Base-by-base conservation (phyloP, 2,329 filamentous ascomycete species). In the Aureobasidium vineae region DNA sequence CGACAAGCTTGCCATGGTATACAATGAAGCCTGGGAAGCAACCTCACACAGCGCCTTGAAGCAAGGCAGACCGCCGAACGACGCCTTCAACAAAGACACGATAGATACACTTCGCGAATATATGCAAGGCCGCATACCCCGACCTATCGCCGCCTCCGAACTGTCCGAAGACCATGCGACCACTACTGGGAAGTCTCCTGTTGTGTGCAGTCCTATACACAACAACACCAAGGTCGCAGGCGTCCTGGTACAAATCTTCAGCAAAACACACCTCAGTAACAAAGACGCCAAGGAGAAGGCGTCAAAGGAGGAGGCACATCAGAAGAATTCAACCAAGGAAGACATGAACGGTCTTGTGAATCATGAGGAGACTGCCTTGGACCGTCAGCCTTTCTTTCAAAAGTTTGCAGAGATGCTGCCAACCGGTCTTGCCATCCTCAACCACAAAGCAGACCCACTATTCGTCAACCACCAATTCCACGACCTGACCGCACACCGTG, bases 391-490 rank as follows among this genome's bases (percentile, higher is more conserved):
- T 5, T 77, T 81, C 50, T 81, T 81, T 63, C 76, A 77, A 31
- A 71, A 76, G 13, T 81, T 81, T 50, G 79, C 79, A 5, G 79
- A 81, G 63, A 74, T 82, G 69, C 70, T 82, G 0, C 80, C 80
- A 3, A 79, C 78, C 26, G 80, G 80, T 1, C 72, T 82, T 13
- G 80, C 79, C 2, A 81, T 82, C 40, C 73, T 82, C 6, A 78
- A 81, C 67, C 76, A 76, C 54, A 74, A 78, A 21, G 79, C 79
- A 1, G 77, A 79, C 43, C 78, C 79, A 10, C 72, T 81, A 10
- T 82, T 80, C 60, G 80, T 82, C 15, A 82, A 82, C 60, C 77
- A 80, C 61, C 75, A 76, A 56, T 82, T 81, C 69, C 80, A 79
- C 69, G 73, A 76, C 26, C 72, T 82, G n/a, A 81, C 80, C 0